Conservation (phyloP, 164 flowering plant species). For the Protea cynaroides region DNA sequence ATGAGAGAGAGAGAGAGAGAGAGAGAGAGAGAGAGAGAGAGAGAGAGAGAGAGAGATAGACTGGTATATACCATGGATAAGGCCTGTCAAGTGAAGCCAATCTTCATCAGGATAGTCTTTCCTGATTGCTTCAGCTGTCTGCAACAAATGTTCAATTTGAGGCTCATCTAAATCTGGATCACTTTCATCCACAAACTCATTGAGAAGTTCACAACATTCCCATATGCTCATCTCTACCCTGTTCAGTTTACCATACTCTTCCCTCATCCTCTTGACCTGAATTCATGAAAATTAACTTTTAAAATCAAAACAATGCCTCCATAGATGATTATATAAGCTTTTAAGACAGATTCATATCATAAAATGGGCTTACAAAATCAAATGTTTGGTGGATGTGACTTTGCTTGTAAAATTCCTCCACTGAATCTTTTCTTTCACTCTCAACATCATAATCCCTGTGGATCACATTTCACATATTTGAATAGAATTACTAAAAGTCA, state of each 20-base stretch:
- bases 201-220: slow-evolving; percentile 73
- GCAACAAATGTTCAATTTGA: slow-evolving; percentile 60
- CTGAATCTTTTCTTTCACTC: slow-evolving; percentile 28
- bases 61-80: slow-evolving; percentile 43
- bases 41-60: too few species aligned
- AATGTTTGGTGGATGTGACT: slow-evolving; percentile 44
- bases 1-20: background rate
- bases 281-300: background rate
- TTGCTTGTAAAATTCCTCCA: slow-evolving; percentile 37
- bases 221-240: slow-evolving; percentile 58
- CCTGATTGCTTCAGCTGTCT: slow-evolving; percentile 62
- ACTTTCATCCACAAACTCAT: slow-evolving; percentile 31
- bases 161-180: slow-evolving; percentile 57
- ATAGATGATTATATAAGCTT: background rate
- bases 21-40: background rate
- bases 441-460: slow-evolving; percentile 42
- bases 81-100: slow-evolving; percentile 63
- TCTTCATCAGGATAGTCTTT: slow-evolving; percentile 63
- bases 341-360: background rate
- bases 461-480: background rate
- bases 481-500: too few species aligned
- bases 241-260: slow-evolving; percentile 31
- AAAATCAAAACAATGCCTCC: background rate
- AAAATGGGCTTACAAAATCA: slow-evolving; percentile 37
- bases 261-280: slow-evolving; percentile 39